phyloP scores from a whole-genome alignment of 257 asterid genomes.

The Primulina eburnea region DNA sequence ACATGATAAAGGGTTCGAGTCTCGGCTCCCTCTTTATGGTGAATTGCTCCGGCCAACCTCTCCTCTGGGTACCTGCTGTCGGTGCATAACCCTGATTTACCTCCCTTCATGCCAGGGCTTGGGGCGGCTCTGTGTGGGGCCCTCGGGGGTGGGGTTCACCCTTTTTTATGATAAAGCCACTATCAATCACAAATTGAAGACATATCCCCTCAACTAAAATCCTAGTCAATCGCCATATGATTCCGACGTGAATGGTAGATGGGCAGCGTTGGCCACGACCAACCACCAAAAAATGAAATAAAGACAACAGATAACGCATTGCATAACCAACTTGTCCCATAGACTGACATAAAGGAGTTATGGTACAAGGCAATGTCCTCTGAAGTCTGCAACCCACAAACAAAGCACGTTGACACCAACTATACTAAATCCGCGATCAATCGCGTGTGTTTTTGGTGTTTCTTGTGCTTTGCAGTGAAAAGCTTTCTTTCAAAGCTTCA shows the following conservation, averaged over 20 bases:
- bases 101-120: no score
- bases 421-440: not conserved
- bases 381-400: constrained; percentile 14
- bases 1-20: no score
- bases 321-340: not conserved
- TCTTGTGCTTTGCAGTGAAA: not conserved
- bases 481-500: constrained; percentile 16
- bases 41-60: no score
- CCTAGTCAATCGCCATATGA: not conserved
- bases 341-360: not conserved
- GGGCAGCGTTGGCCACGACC: not conserved
- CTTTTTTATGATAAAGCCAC: no score
- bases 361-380: not conserved
- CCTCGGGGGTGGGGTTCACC: no score
- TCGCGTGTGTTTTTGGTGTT: not conserved
- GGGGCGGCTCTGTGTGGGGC: no score
- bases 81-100: no score
- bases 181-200: no score
- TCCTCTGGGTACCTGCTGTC: no score
- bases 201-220: no score
- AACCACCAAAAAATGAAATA: not conserved
- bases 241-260: not conserved
- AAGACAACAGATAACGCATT: not conserved
- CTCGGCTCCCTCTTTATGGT: no score
- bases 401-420: not conserved